Evolutionary conservation across 345 rosid genomes (phyloP), one percentile per base, ranked within the genome.

Genomic region (Theobroma cacao): DNA sequence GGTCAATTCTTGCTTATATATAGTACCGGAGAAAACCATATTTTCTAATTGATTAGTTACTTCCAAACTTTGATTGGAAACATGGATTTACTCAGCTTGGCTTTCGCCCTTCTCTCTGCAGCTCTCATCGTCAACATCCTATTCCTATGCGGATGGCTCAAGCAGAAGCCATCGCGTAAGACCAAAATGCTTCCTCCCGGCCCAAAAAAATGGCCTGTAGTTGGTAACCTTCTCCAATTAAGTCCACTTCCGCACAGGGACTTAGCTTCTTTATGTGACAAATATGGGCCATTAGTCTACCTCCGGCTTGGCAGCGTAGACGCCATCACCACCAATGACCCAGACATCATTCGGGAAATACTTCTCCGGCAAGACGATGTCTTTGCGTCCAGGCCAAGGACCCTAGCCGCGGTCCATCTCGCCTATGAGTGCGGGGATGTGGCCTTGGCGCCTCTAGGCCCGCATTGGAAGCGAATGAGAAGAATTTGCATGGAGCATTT

Each of bases 171-270:
- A 12, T 22, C 33, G 58, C 48, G 22, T 4, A 83, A 79, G 50
- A 33, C 76, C 33, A 74, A 79, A 56, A 81, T 50, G 30, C 96
- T 95, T 56, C 97, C 97, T 33, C 98, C 98, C 0, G 98, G 99
- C 71, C 99, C 98, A 47, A 85, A 82, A 40, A 78, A 90, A 36
- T 92, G 88, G 99, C 97, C 98, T 26, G 28, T 93, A 0, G 79
- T 92, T 11, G 99, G 99, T 34, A 95, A 92, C 82, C 96, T 95
- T 74, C 94, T 95, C 58, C 99, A 92, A 11, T 38, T 94, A 64
- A 89, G 93, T 22, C 92, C 30, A 18, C 85, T 88, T 72, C 98
- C 98, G 48, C 99, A 93, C 60, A 73, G 94, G 5, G 97, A 93
- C 81, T 59, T 95, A 0, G 94, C 99, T 13, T 64, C 89, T 0